Evolutionary conservation across 805 yeast genomes (phyloP).

Genomic region (Lipomyces lipofer): DNA sequence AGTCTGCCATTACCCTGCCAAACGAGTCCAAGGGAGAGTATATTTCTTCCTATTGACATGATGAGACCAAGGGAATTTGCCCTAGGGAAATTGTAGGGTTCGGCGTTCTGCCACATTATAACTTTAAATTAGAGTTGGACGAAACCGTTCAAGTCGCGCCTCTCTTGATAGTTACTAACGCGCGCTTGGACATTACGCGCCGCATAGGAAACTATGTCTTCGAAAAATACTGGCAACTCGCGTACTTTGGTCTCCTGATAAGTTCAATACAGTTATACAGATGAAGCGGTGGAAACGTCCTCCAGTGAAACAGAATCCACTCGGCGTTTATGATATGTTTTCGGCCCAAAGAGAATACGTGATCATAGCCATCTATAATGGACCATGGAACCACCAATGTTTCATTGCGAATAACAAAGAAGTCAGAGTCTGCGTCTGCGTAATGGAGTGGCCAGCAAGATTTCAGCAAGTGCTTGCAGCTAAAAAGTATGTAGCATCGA

Average conservation of each 20-base stretch:
- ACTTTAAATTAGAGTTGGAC: too few species aligned
- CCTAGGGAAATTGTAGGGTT: too few species aligned
- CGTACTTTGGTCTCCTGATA: background rate
- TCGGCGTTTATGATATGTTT: too few species aligned
- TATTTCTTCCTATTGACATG: background rate
- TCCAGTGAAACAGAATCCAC: too few species aligned
- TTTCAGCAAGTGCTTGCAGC: too few species aligned
- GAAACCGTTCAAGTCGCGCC: too few species aligned
- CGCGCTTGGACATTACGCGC: background rate
- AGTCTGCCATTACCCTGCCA: background rate
- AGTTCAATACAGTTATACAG: background rate
- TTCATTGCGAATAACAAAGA: too few species aligned
- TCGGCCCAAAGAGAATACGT: background rate
- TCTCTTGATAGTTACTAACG: background rate
- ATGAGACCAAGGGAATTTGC: background rate
- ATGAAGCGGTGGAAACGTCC: background rate
- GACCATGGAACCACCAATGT: background rate
- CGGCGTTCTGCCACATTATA: background rate
- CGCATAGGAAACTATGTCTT: background rate
- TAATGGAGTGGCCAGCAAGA: background rate
- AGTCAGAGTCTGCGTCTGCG: too few species aligned
- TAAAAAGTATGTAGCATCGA: too few species aligned
- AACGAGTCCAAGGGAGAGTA: background rate
- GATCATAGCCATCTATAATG: background rate
- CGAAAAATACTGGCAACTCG: background rate